Base-by-base conservation (phyloP, 805 yeast genomes). In the Yueomyces sp. region DNA sequence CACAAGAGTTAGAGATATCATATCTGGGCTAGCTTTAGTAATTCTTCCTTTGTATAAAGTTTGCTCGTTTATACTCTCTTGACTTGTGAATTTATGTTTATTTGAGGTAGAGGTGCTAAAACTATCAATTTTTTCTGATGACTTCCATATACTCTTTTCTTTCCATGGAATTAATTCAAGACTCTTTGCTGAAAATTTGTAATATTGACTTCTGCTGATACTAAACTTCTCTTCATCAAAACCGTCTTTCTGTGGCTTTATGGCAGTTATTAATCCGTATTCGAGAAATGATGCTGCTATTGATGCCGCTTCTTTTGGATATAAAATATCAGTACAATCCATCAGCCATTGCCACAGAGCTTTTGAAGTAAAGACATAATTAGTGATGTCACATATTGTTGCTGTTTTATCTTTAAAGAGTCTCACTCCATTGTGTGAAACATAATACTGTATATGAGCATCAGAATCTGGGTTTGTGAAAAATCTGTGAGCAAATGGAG, bases 401-500 rank as follows among this genome's bases (percentile, higher is more conserved):
- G 72, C 69, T 4, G 52, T 50, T 45, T 68, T 69, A 40, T 72
- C 55, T 38, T 66, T 56, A 49, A 74, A 75, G 3, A 84, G 52
- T 26, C 95, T 63, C 2, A 85, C 68, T 1, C 96, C 96, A 8
- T 60, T 64, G 28, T 64, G 52, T 0, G 88, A 74, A 4, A 75
- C 78, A 56, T 80, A 87, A 57, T 87, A 87, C 57, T 88, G 96
- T 6, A 75, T 59, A 55, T 79, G 84, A 0, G 94, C 69, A 49
- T 83, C 90, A 0, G 94, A 82, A 55, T 83, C 94, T 0, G 96
- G 96, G 53, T 88, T 88, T 3, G 90, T 79, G 64, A 86, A 86
- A 54, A 74, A 85, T 37, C 74, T 70, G 53, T 85, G 94, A 44
- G 76, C 74, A 49, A 81, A 79, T 0, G 95, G 94, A 4, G 85